Percentiles rank a stretch among this genome's conserved stretches.
Conservation (phyloP, 2,329 filamentous ascomycete species). For the Phyllosticta citriasiana region DNA sequence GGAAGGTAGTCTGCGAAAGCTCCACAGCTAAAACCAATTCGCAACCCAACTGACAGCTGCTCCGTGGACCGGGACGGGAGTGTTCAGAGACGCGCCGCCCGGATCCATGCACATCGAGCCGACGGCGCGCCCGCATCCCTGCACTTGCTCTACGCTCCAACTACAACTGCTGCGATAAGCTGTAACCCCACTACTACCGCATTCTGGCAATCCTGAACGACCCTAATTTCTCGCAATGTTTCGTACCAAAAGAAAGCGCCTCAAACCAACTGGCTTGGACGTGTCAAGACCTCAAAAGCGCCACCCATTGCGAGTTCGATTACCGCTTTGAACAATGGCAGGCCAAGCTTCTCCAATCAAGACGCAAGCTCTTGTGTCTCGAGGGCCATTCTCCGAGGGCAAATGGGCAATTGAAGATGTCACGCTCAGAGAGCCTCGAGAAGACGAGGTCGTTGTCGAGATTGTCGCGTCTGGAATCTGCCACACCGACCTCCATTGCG, state of each 20-base stretch:
- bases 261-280: background rate
- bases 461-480: conserved; percentile 44
- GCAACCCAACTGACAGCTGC: too few species aligned
- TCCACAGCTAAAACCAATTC: too few species aligned
- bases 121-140: background rate
- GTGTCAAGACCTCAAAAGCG: background rate
- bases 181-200: background rate
- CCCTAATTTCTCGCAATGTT: background rate
- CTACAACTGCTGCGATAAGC: background rate
- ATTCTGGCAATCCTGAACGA: background rate
- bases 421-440: conserved; percentile 19
- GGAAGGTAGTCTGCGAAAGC: too few species aligned
- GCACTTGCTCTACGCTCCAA: background rate
- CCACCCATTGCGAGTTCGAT: background rate
- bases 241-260: background rate
- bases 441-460: conserved; percentile 41
- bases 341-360: conserved; percentile 1
- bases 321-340: background rate
- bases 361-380: conserved; percentile 25
- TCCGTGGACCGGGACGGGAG: too few species aligned
- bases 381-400: conserved; percentile 24
- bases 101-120: background rate
- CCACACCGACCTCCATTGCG: conserved; percentile 43
- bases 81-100: background rate
- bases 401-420: conserved; percentile 31